Percentiles rank a stretch among this genome's conserved stretches.
phyloP scores from a whole-genome alignment of 352 stramenopile species.

The Pythium scleroteichum region DNA sequence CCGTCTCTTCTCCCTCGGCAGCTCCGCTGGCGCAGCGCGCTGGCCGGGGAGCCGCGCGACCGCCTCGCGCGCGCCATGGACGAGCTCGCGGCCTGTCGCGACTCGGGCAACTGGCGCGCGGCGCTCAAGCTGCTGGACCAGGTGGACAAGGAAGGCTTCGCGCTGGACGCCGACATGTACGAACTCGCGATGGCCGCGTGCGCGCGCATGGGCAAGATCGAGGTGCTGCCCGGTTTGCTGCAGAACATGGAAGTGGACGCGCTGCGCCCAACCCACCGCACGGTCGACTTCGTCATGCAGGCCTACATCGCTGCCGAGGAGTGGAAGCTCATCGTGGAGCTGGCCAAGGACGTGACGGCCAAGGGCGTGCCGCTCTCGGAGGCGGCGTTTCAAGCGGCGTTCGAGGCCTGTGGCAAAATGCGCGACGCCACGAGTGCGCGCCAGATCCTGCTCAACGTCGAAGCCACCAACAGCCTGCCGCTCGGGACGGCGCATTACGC shows the following conservation, averaged over 20 bases:
- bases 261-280: constrained; percentile 59
- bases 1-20: constrained; percentile 10
- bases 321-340: constrained; percentile 56
- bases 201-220: constrained; percentile 78
- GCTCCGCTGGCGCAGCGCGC: constrained; percentile 19
- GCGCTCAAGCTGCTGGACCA: constrained; percentile 74
- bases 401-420: constrained; percentile 71
- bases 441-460: constrained; percentile 50
- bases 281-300: constrained; percentile 82
- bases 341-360: constrained; percentile 41
- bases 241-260: constrained; percentile 80
- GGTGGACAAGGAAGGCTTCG: constrained; percentile 56
- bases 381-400: constrained; percentile 68
- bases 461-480: constrained; percentile 23
- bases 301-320: constrained; percentile 71
- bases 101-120: constrained; percentile 71
- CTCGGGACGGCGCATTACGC: constrained; percentile 48
- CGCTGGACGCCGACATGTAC: constrained; percentile 73
- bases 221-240: constrained; percentile 69
- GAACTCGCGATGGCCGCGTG: constrained; percentile 77
- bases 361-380: constrained; percentile 60
- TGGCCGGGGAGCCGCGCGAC: constrained; percentile 20
- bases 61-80: constrained; percentile 33
- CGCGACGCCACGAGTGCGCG: constrained; percentile 49
- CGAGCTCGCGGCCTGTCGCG: constrained; percentile 50